These are phyloP conservation scores for Phytophthora palmivora DNA, from an alignment of 352 stramenopile species.

Conservation along the genomic window DNA sequence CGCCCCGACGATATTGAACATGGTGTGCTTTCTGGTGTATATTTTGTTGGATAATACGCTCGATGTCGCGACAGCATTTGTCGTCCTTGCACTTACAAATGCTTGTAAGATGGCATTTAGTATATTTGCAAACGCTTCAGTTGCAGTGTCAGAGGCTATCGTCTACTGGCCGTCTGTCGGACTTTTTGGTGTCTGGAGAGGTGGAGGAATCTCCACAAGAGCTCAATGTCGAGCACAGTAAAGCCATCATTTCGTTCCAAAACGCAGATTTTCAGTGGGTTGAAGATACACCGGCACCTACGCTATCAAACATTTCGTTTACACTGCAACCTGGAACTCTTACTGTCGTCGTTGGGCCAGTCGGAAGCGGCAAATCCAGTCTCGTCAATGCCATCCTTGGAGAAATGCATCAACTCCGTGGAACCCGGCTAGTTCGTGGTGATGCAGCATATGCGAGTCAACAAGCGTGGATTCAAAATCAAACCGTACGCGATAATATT, in stretches of 20 bases:
- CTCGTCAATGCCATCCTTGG: conserved; percentile 57
- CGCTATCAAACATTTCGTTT: conserved; percentile 52
- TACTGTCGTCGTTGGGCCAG: conserved; percentile 50
- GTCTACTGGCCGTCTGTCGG: conserved; percentile 45
- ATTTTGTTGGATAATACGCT: conserved; percentile 80
- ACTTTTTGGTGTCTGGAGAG: conserved; percentile 54
- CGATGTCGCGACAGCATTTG: conserved; percentile 93
- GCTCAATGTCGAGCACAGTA: conserved; percentile 7
- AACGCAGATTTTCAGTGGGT: conserved; percentile 33
- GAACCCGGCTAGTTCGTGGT: conserved; percentile 30
- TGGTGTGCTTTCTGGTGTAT: conserved; percentile 89
- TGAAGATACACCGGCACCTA: conserved; percentile 13
- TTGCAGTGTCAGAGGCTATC: conserved; percentile 56
- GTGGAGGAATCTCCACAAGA: conserved; percentile 50
- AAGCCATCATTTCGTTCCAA: conserved; percentile 45
- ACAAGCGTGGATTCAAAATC: conserved; percentile 64
- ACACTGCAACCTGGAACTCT: conserved; percentile 54
- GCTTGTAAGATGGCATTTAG: conserved; percentile 59
- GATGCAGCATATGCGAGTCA: conserved; percentile 51
- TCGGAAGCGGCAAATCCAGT: conserved; percentile 63
- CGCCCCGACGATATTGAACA: conserved; percentile 91
- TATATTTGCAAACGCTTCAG: conserved; percentile 57
- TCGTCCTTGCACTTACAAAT: conserved; percentile 91
- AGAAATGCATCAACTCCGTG: conserved; percentile 49
- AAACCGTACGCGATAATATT: conserved; percentile 63